Percentiles rank a stretch among this genome's conserved stretches.
Conservation (phyloP, 805 yeast species). For the Barnettozyma botsteinii region DNA sequence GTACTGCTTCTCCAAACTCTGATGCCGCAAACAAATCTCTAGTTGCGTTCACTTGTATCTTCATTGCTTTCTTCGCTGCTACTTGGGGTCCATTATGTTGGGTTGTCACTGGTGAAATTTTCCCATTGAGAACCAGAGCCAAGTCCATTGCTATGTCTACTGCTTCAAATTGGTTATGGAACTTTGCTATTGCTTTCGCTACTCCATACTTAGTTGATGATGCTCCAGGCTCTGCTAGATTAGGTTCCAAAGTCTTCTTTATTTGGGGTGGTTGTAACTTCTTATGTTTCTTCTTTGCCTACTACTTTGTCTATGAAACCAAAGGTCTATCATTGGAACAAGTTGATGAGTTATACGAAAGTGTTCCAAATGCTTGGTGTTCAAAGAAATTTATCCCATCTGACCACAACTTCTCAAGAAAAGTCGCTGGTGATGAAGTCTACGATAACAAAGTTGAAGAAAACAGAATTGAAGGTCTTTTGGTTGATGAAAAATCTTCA, state of each 20-base stretch:
- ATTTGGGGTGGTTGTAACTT: constrained; percentile 70
- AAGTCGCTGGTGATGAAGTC: constrained; percentile 11
- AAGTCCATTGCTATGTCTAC: constrained; percentile 66
- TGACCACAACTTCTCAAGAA: constrained; percentile 31
- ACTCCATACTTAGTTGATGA: constrained; percentile 68
- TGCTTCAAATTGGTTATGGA: constrained; percentile 76
- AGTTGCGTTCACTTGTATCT: constrained; percentile 50
- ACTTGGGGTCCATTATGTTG: constrained; percentile 84
- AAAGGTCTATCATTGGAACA: constrained; percentile 64
- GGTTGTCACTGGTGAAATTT: constrained; percentile 57
- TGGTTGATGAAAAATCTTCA: constrained; percentile 10
- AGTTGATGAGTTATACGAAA: constrained; percentile 53
- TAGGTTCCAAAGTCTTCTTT: constrained; percentile 64
- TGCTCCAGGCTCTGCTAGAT: constrained; percentile 53
- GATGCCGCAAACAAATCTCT: constrained; percentile 39
- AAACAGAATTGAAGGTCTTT: constrained; percentile 5
- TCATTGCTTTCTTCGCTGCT: constrained; percentile 71
- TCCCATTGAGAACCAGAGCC: constrained; percentile 70
- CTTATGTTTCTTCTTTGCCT: constrained; percentile 51
- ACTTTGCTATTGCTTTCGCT: constrained; percentile 69
- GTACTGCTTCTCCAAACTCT: constrained; percentile 24
- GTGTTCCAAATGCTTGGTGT: constrained; percentile 30
- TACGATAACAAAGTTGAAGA: constrained; percentile 6
- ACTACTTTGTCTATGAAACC: constrained; percentile 56
- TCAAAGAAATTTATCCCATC: constrained; percentile 28